These are phyloP conservation scores for Penicillium brevicompactum DNA, from an alignment of 2,329 filamentous ascomycete genomes.

Conservation along the genomic window DNA sequence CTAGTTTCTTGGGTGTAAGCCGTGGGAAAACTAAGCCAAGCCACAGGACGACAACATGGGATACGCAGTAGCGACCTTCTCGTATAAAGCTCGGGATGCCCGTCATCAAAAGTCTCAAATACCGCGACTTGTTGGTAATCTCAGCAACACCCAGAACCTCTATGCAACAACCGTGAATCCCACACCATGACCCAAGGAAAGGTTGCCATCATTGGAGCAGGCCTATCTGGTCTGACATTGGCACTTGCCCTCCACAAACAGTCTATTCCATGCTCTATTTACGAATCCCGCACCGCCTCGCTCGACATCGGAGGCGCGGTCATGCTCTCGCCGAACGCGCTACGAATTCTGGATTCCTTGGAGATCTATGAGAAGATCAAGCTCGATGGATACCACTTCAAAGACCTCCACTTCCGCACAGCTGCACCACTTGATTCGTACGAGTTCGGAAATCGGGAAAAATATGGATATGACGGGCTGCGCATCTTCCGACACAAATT, in stretches of 20 bases:
- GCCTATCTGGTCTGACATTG: conserved; percentile 56
- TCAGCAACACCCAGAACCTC: background rate
- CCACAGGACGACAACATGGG: background rate
- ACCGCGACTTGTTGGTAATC: background rate
- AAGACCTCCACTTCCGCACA: conserved; percentile 49
- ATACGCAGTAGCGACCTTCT: background rate
- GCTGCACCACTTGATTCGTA: conserved; percentile 41
- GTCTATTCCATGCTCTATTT: conserved; percentile 54
- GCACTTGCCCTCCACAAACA: conserved; percentile 57
- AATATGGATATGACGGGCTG: conserved; percentile 57
- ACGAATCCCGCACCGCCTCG: conserved; percentile 51
- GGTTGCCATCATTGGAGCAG: conserved; percentile 52
- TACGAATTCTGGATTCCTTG: conserved; percentile 56
- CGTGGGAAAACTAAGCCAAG: background rate
- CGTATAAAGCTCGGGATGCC: background rate
- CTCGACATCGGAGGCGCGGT: conserved; percentile 57
- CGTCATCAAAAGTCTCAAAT: background rate
- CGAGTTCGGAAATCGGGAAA: conserved; percentile 51
- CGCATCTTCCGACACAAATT: conserved; percentile 58
- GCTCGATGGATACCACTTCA: conserved; percentile 54
- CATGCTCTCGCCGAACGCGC: conserved; percentile 62
- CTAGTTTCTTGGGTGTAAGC: background rate
- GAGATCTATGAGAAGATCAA: conserved; percentile 52
- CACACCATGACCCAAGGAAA: conserved; percentile 14
- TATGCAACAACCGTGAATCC: background rate